phyloP scores from a whole-genome alignment of 164 flowering plant genomes.

The Umbellularia californica region DNA sequence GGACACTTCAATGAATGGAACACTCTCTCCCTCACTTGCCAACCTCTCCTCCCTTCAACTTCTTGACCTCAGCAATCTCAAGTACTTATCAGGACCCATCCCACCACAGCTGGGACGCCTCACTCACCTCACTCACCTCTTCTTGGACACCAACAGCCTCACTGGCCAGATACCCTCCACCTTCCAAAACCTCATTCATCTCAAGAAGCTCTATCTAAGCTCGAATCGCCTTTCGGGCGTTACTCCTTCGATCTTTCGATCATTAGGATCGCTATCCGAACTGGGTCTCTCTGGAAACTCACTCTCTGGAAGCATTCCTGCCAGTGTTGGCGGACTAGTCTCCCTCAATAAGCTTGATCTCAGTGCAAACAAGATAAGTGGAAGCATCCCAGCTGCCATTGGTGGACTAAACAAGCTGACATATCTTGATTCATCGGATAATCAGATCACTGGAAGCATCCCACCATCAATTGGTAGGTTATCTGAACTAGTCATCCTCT shows the following conservation, averaged over 20 bases:
- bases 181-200: constrained; percentile 26
- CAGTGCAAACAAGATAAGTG: constrained; percentile 38
- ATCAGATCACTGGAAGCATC: constrained; percentile 44
- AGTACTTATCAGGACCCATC: constrained; percentile 42
- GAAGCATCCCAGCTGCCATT: constrained; percentile 39
- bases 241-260: constrained; percentile 29
- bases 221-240: constrained; percentile 43
- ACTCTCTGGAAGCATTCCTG: constrained; percentile 45
- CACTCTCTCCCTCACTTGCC: constrained; percentile 50
- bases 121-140: constrained; percentile 31
- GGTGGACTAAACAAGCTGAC: constrained; percentile 41
- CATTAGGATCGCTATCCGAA: constrained; percentile 26
- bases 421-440: constrained; percentile 44
- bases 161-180: constrained; percentile 47
- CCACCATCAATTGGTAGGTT: constrained; percentile 47
- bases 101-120: constrained; percentile 54
- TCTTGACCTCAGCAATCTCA: constrained; percentile 59
- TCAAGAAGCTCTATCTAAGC: constrained; percentile 39
- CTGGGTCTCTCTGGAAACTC: constrained; percentile 48
- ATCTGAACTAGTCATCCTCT: constrained; percentile 21
- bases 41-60: constrained; percentile 38
- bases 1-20: constrained; percentile 57
- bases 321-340: constrained; percentile 31
- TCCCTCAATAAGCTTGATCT: constrained; percentile 34
- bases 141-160: constrained; percentile 45